Percentiles rank a stretch among this genome's conserved stretches.
Conservation (phyloP, 2,329 filamentous ascomycete genomes). For the Microdochium nivale region DNA sequence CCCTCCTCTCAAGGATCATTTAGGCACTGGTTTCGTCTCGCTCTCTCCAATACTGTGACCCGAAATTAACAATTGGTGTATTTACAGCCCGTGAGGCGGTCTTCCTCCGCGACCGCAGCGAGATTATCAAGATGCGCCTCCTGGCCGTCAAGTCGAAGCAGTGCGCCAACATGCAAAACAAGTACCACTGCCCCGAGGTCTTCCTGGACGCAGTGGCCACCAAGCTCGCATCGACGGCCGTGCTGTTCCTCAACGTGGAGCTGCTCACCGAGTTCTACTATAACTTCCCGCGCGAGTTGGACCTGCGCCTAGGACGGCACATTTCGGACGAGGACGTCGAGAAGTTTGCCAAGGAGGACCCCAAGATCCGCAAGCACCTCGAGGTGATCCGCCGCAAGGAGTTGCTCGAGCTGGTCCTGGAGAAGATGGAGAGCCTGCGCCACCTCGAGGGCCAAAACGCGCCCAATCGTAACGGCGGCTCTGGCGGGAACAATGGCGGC, state of each 20-base stretch:
- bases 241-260: slow-evolving; percentile 96
- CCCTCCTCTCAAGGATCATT: not conserved
- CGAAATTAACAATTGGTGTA: slow-evolving; percentile 13
- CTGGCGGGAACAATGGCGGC: slow-evolving; percentile 15
- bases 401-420: slow-evolving; percentile 81
- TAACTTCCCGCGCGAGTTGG: slow-evolving; percentile 89
- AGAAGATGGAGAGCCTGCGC: slow-evolving; percentile 89
- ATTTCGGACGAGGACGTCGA: slow-evolving; percentile 75
- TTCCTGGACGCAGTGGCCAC: slow-evolving; percentile 97
- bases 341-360: slow-evolving; percentile 85
- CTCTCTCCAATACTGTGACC: not conserved
- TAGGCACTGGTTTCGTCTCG: not conserved
- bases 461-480: slow-evolving; percentile 16
- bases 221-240: slow-evolving; percentile 88
- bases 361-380: slow-evolving; percentile 78
- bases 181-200: slow-evolving; percentile 93
- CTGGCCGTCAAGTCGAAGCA: slow-evolving; percentile 84
- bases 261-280: slow-evolving; percentile 96
- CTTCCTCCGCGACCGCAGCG: slow-evolving; percentile 85
- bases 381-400: slow-evolving; percentile 92
- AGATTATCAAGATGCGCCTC: slow-evolving; percentile 85
- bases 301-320: slow-evolving; percentile 74
- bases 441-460: slow-evolving; percentile 68
- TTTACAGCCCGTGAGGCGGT: slow-evolving; percentile 74
- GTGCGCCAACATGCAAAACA: slow-evolving; percentile 75